These are phyloP conservation scores for Ustilago tritici DNA, from an alignment of 1,284 basidiomycete genomes.

Conservation along the genomic window DNA sequence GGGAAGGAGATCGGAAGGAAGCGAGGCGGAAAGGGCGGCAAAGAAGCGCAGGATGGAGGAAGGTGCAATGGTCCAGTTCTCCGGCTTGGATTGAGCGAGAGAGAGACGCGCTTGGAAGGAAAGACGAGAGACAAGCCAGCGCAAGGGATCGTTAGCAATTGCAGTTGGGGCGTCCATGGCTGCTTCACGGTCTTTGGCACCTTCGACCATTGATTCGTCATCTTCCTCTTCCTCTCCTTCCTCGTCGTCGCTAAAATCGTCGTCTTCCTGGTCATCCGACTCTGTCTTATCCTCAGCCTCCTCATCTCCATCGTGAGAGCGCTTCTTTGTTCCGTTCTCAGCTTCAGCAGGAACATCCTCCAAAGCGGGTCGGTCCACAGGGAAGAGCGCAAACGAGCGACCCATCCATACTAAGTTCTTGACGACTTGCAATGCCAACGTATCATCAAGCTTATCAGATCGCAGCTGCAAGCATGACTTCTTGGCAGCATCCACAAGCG, in stretches of 20 bases:
- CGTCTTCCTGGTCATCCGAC: conserved; percentile 2
- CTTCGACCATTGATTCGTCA: conserved; percentile 32
- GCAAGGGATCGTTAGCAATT: conserved; percentile 75
- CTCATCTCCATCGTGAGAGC: conserved; percentile 54
- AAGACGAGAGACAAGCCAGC: conserved; percentile 93
- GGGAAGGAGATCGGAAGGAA: conserved; percentile 71
- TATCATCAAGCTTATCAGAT: conserved; percentile 82
- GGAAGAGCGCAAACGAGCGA: conserved; percentile 72
- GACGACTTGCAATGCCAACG: conserved; percentile 84
- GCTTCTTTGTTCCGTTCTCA: conserved; percentile 29
- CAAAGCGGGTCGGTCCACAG: conserved; percentile 21
- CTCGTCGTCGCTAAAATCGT: conserved; percentile 6
- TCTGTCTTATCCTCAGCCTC: conserved; percentile 21
- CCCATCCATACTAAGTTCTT: conserved; percentile 94
- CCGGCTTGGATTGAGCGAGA: conserved; percentile 56
- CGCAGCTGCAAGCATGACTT: conserved; percentile 85
- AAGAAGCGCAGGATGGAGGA: conserved; percentile 78
- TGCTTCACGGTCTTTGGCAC: conserved; percentile 54
- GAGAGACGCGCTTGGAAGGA: conserved; percentile 81
- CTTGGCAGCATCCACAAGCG: conserved; percentile 79
- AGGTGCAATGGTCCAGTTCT: conserved; percentile 82
- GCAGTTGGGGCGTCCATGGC: conserved; percentile 27
- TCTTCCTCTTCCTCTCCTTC: conserved; percentile 42
- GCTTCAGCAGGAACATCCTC: conserved; percentile 11
- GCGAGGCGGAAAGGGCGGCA: conserved; percentile 41